Conservation (phyloP, 345 rosid genomes). For the Lumnitzera racemosa region DNA sequence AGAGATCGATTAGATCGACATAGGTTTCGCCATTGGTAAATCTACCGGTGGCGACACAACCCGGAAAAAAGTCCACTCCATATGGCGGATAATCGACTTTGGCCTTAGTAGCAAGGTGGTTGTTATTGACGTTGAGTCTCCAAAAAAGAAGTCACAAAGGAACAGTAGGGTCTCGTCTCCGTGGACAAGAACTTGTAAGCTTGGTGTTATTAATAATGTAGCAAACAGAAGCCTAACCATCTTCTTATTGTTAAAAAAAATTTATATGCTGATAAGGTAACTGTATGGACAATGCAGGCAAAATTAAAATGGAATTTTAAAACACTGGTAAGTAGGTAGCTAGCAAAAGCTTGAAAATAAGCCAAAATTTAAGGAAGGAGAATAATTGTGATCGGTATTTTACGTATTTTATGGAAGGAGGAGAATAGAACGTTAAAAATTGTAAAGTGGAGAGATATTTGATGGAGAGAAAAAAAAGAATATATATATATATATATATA, state of each 20-base stretch:
- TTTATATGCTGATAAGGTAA: background rate
- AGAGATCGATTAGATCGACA: constrained; percentile 9
- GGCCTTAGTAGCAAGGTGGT: background rate
- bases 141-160: constrained; percentile 26
- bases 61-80: constrained; percentile 12
- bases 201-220: background rate
- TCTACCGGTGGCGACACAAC: constrained; percentile 9
- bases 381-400: no score
- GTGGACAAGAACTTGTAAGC: background rate
- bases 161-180: constrained; percentile 9
- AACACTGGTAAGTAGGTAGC: no score
- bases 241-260: background rate
- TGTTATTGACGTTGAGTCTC: constrained; percentile 25
- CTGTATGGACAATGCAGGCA: background rate
- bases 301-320: no score
- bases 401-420: no score
- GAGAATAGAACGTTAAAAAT: no score
- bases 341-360: no score
- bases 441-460: no score
- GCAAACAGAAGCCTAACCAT: background rate
- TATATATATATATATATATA: no score
- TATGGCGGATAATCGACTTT: constrained; percentile 14
- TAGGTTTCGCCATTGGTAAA: constrained; percentile 15
- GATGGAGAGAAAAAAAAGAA: no score
- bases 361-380: no score